Base-by-base conservation (phyloP, 2,329 filamentous ascomycete species). In the Cladosporium sp. region DNA sequence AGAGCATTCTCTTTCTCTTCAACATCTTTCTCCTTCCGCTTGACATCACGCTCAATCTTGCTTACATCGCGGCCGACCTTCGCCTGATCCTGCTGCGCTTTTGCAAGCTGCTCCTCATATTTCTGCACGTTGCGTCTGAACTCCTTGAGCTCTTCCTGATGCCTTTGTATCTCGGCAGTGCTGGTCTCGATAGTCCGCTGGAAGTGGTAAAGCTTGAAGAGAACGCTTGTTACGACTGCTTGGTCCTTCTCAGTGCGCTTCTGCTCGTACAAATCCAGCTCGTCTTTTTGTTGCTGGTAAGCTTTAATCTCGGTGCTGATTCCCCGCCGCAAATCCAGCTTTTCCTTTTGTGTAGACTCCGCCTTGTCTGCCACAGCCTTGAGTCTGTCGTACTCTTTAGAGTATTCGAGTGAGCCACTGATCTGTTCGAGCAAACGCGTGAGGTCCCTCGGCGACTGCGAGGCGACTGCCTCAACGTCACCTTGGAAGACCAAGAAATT, bases 401-500 rank as follows among this genome's bases (percentile, higher is more conserved):
- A 97, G 76, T 92, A 90, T 67, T 99, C 94, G 52, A 97, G 76
- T 73, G 92, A 97, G 45, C 94, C 94, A 1, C 93, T 97, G 61
- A 99, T 97, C 74, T 97, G 94, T 75, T 99, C 94, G 57, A 99
- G 96, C 51, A 99, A 78, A 51, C 90, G 84, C 0, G 94, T 99
- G 37, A 99, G 83, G 68, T 97, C 94, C 66, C 91, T 92, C 0
- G 94, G 91, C 1, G 91, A 95, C 71, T 97, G 94, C 7, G 91
- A 91, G 1, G 94, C 95, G 68, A 99, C 97, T 22, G 91, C 90
- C 73, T 99, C 94, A 17, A 99, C 93, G 71, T 99, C 94, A 64
- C 94, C 95, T 74, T 99, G 94, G 72, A 99, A 99, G 35, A 99
- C 94, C 4, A 99, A 83, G 72, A 99, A 99, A 71, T 99, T 99